Evolutionary conservation across 2,329 filamentous ascomycete species (phyloP), one percentile per base, ranked within the genome.

Genomic region (Aphanocladium album): DNA sequence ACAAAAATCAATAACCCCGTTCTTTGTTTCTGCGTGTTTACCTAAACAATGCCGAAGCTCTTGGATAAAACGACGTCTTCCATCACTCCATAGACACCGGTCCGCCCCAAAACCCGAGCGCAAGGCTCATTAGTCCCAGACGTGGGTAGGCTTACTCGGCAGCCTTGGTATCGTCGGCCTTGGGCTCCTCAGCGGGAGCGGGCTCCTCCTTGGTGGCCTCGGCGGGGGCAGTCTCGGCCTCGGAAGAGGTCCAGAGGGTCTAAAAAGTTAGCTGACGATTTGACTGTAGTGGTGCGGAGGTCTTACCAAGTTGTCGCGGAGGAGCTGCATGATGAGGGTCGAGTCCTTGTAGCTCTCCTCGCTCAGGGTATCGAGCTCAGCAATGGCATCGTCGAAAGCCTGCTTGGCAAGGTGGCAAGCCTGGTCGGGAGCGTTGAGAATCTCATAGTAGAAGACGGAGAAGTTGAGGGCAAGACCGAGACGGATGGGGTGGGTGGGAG

Each of bases 381-480:
- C 93, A 85, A 97, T 97, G 68, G 93, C 93, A 79, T 98, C 93
- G 76, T 98, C 93, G 74, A 98, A 98, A 55, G 95, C 93, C 84
- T 98, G 93, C 88, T 98, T 98, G 79, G 93, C 93, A 69, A 97
- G 88, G 79, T 96, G 93, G 88, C 93, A 97, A 75, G 93, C 93
- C 82, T 96, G 93, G 78, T 98, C 95, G 66, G 93, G 93, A 47
- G 93, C 92, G 85, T 98, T 99, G 73, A 98, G 85, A 77, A 98
- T 99, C 87, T 99, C 95, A 79, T 99, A 99, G 89, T 98, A 98
- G 86, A 97, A 98, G 73, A 97, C 93, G 67, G 93, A 96, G 88
- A 98, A 98, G 89, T 98, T 98, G 70, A 98, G 88, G 69, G 93
- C 93, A 73, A 98, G 89, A 78, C 93, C 93, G 67, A 98, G 91